phyloP scores from a whole-genome alignment of 805 yeast genomes.

The Pichia thaimueangensis region DNA sequence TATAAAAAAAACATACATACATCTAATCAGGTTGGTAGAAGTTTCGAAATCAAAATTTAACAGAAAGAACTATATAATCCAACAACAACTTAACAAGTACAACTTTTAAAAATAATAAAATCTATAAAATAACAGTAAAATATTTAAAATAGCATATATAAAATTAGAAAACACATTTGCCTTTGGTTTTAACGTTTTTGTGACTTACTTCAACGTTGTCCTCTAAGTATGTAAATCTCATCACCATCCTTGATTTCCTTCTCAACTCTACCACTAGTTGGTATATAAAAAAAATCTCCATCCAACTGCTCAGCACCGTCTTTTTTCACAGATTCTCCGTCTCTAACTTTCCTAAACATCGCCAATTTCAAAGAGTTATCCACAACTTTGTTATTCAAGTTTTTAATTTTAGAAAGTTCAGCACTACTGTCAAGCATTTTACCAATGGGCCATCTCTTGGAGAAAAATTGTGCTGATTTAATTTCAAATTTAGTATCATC shows the following conservation, averaged over 20 bases:
- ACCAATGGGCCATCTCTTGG: slow-evolving; percentile 56
- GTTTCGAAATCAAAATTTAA: no score
- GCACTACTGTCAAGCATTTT: slow-evolving; percentile 49
- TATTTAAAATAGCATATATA: no score
- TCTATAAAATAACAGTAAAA: no score
- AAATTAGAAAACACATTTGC: no score
- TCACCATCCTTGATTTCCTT: slow-evolving; percentile 44
- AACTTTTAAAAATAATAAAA: no score
- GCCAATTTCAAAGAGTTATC: slow-evolving; percentile 38
- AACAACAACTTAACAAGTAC: no score
- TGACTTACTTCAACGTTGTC: slow-evolving; percentile 23
- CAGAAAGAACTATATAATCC: no score
- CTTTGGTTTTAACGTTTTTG: no score
- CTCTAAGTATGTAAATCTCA: slow-evolving; percentile 46
- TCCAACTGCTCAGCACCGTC: slow-evolving; percentile 8
- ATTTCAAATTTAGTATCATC: slow-evolving; percentile 11
- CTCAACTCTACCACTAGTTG: slow-evolving; percentile 35
- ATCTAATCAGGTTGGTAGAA: no score
- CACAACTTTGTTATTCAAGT: slow-evolving; percentile 41
- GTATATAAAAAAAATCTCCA: slow-evolving; percentile 26
- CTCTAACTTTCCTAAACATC: slow-evolving; percentile 35
- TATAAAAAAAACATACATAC: no score
- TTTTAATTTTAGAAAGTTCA: slow-evolving; percentile 39
- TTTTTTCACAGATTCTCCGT: slow-evolving; percentile 16
- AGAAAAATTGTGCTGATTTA: slow-evolving; percentile 35